Base-by-base conservation (phyloP, 169 alveolate genomes). In the Eimeria mitis region DNA sequence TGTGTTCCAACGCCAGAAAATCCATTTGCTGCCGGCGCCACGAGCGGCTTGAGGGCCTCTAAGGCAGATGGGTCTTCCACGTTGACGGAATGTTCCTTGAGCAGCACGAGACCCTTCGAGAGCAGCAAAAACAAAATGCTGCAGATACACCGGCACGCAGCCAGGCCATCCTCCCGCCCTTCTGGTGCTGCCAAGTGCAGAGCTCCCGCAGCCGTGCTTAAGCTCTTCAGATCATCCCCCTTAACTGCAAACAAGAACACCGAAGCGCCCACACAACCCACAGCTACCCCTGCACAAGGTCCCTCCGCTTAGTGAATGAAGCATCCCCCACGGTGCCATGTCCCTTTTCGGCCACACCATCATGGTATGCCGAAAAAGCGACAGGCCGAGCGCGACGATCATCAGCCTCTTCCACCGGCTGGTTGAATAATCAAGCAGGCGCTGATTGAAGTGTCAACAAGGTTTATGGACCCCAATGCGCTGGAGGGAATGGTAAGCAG, bases 111-210 rank as follows among this genome's bases (percentile, higher is more conserved):
- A 21, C 94, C 94, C 94, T 87, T 87, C 63, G 94, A 87, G 83
- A 87, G 94, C 83, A 87, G 94, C 94, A 87, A 70, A 87, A 65
- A 87, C 94, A 87, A 87, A 87, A 87, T 87, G 83, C 68, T 83
- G 65, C 94, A 87, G 84, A 87, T 87, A 83, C 94, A 87, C 83
- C 94, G 79, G 42, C 94, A 87, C 81, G 94, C 94, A 83, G 94
- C 94, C 94, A 87, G 42, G 13, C 94, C 94, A 31, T 87, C 94
- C 52, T 87, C 94, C 94, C 94, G 79, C 94, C 94, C 94, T 87
- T 87, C 94, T 63, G 94, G 94, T 87, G 94, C 94, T 87, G 94
- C 94, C 68, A 87, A 61, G 59, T 87, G 94, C 94, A 87, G 94
- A 56, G 94, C 81, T 83, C 94, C 94, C 83, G 94, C 94, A 63